Percentiles rank a stretch among this genome's conserved stretches.
These are phyloP conservation scores for Lotmaria passim DNA, from an alignment of 208 protist genomes.

Conservation along the genomic window DNA sequence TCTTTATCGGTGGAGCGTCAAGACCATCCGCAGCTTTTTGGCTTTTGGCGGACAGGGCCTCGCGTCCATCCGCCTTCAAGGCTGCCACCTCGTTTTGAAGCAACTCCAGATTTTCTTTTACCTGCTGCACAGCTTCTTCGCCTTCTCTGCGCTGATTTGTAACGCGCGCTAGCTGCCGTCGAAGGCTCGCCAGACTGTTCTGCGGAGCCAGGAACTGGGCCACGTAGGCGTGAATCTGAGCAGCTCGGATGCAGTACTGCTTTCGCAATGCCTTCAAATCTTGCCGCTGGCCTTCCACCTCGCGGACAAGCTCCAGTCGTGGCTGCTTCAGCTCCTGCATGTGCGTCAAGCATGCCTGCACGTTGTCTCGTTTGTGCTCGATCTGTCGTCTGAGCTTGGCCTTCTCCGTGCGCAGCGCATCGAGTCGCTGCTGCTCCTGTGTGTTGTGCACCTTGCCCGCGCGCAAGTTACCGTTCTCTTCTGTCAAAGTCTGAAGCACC, in stretches of 20 bases:
- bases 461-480: constrained; percentile 17
- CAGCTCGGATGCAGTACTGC: constrained; percentile 21
- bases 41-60: not conserved
- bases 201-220: constrained; percentile 21
- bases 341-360: constrained; percentile 19
- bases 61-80: not conserved
- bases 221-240: constrained; percentile 27
- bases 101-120: not conserved
- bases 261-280: constrained; percentile 28
- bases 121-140: not conserved
- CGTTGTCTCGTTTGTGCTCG: constrained; percentile 24
- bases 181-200: constrained; percentile 21
- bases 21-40: not conserved
- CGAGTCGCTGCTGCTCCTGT: constrained; percentile 34
- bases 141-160: not conserved
- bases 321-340: constrained; percentile 38
- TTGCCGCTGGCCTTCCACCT: not conserved
- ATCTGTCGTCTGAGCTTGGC: constrained; percentile 28
- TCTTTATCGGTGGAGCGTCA: no score
- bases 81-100: not conserved
- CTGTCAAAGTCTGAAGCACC: constrained; percentile 22
- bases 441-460: constrained; percentile 22
- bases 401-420: constrained; percentile 47
- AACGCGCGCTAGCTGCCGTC: constrained; percentile 7
- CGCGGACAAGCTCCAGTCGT: constrained; percentile 13